These are phyloP conservation scores for Hypseocharis bilobata DNA, from an alignment of 441 rosid species.

Conservation along the genomic window DNA sequence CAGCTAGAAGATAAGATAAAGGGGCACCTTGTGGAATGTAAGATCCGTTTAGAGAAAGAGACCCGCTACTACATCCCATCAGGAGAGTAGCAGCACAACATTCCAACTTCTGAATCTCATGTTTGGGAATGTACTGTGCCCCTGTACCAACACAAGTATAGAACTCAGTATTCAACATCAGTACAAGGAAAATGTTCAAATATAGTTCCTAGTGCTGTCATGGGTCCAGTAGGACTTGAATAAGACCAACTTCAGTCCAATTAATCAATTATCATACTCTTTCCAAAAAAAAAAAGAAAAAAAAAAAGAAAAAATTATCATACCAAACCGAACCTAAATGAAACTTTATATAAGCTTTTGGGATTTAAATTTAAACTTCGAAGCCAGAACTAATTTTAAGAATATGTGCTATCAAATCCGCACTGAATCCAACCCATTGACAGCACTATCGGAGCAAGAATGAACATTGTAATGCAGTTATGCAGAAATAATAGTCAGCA, in stretches of 20 bases:
- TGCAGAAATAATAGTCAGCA: neutral
- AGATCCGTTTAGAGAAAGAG: constrained; percentile 56
- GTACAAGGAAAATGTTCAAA: neutral
- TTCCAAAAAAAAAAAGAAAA: too few relatives aligned
- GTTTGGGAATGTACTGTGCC: constrained; percentile 56
- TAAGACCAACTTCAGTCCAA: too few relatives aligned
- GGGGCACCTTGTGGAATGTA: constrained; percentile 73
- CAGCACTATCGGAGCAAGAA: neutral
- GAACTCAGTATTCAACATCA: neutral
- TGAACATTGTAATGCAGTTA: neutral
- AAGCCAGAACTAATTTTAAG: neutral
- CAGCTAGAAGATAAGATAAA: constrained; percentile 65
- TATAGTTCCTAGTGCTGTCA: neutral
- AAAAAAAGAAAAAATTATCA: too few relatives aligned
- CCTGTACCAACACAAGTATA: constrained; percentile 36
- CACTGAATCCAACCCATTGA: neutral
- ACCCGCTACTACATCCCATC: constrained; percentile 79
- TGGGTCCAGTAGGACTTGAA: too few relatives aligned
- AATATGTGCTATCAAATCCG: too few relatives aligned
- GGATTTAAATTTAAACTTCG: neutral
- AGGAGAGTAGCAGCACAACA: constrained; percentile 70
- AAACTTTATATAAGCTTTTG: too few relatives aligned
- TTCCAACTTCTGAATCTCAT: constrained; percentile 61
- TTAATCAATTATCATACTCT: too few relatives aligned
- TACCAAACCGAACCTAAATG: neutral